Evolutionary conservation across 805 yeast genomes (phyloP).

Genomic region (Saccharomycopsis lassenensis): DNA sequence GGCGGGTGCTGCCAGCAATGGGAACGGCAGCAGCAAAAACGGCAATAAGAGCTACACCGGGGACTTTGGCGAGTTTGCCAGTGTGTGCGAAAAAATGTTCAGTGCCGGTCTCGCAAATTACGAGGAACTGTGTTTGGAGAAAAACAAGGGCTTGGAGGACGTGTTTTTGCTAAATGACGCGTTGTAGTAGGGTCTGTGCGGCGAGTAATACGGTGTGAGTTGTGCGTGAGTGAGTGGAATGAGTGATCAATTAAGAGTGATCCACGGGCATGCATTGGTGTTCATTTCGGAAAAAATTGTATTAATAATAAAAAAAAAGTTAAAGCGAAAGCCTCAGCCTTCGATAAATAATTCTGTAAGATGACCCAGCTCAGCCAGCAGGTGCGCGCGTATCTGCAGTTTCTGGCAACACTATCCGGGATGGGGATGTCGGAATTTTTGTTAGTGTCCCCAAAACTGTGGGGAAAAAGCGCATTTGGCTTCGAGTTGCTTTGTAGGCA

Average conservation of each 20-base stretch:
- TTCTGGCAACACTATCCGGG: too few relatives aligned
- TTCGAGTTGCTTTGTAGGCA: too few relatives aligned
- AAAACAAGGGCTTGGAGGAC: conserved; percentile 1
- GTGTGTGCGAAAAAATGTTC: conserved; percentile 9
- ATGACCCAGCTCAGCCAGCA: too few relatives aligned
- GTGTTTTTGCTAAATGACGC: neutral
- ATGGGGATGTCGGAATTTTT: too few relatives aligned
- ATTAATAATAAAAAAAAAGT: neutral
- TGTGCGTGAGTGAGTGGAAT: too few relatives aligned
- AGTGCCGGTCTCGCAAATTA: neutral
- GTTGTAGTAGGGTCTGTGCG: neutral
- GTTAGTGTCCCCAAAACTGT: too few relatives aligned
- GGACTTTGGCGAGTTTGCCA: conserved; percentile 15
- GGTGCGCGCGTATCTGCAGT: too few relatives aligned
- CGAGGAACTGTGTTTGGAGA: neutral
- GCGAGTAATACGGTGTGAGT: too few relatives aligned
- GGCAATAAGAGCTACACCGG: conserved; percentile 6
- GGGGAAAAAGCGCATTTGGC: too few relatives aligned
- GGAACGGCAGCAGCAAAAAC: neutral
- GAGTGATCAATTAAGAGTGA: neutral
- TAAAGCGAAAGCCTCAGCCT: too few relatives aligned
- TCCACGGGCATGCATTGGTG: too few relatives aligned
- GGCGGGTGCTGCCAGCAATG: conserved; percentile 1
- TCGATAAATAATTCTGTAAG: too few relatives aligned
- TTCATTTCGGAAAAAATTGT: neutral